Evolutionary conservation across 108 stramenopile species (phyloP).

Genomic region (Stephanodiscus triporus): DNA sequence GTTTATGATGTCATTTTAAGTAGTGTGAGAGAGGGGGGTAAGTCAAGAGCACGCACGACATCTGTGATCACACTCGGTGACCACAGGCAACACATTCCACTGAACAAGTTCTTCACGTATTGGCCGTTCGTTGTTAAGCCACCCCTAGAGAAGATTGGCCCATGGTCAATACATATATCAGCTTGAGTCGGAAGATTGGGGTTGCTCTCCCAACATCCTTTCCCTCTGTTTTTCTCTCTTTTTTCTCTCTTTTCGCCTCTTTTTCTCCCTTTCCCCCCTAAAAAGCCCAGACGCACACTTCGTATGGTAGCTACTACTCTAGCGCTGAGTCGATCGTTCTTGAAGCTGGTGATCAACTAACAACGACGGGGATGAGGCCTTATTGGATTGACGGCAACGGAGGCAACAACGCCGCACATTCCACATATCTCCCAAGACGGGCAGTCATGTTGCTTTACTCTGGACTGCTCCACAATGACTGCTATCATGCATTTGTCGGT

Average conservation of each 20-base stretch:
- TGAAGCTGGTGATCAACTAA: background rate
- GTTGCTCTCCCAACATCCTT: too few species aligned
- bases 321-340: background rate
- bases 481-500: background rate
- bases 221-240: too few species aligned
- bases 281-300: too few species aligned
- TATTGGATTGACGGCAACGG: too few species aligned
- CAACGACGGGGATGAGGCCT: background rate
- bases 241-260: too few species aligned
- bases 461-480: background rate
- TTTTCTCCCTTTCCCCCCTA: too few species aligned
- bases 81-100: constrained; percentile 42
- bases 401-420: background rate
- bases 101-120: constrained; percentile 38
- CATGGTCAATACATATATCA: too few species aligned
- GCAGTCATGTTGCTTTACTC: background rate
- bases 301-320: background rate
- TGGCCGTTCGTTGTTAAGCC: constrained; percentile 13
- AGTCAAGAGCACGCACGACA: constrained; percentile 39
- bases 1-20: background rate
- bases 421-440: background rate
- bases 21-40: too few species aligned
- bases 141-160: too few species aligned
- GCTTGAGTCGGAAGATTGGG: too few species aligned
- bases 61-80: too few species aligned